Percentiles rank a stretch among this genome's conserved stretches.
Conservation (phyloP, 176 grass and related monocot species). For the Oryza meyeriana region DNA sequence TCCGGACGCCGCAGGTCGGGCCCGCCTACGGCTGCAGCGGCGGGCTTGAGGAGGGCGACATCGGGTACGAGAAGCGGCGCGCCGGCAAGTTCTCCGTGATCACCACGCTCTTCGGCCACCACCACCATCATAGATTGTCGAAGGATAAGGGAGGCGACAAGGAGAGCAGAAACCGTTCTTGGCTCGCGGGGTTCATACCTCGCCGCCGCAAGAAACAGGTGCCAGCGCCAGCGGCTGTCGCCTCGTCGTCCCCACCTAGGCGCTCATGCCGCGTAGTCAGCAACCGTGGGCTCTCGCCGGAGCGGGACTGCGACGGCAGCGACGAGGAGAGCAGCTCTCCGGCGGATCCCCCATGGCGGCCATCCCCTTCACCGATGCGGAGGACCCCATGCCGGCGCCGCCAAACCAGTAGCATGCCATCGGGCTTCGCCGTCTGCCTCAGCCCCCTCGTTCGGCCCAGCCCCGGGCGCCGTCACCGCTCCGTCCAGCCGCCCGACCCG, state of each 20-base stretch:
- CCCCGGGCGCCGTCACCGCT: slow-evolving; percentile 46
- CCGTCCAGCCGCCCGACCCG: slow-evolving; percentile 36
- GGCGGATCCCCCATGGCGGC: slow-evolving; percentile 50
- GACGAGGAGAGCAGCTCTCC: slow-evolving; percentile 45
- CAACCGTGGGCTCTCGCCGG: slow-evolving; percentile 64
- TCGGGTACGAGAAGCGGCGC: slow-evolving; percentile 41
- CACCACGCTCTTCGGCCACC: slow-evolving; percentile 57
- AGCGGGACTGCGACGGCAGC: slow-evolving; percentile 19
- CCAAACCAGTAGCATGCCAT: slow-evolving; percentile 28
- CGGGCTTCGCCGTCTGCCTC: slow-evolving; percentile 73
- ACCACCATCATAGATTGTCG: slow-evolving; percentile 29
- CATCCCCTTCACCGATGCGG: slow-evolving; percentile 67
- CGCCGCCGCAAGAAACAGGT: slow-evolving; percentile 47
- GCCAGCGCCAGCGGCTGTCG: not conserved
- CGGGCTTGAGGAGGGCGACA: slow-evolving; percentile 43
- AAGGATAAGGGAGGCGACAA: not conserved
- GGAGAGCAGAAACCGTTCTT: slow-evolving; percentile 47
- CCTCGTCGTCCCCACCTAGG: not conserved
- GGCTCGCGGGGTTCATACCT: slow-evolving; percentile 65
- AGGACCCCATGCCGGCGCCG: slow-evolving; percentile 32
- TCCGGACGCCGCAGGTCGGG: slow-evolving; percentile 81
- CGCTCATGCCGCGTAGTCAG: slow-evolving; percentile 44
- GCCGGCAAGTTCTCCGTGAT: slow-evolving; percentile 60
- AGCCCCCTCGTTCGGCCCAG: slow-evolving; percentile 84
- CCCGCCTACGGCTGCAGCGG: slow-evolving; percentile 34